A percentile compares a stretch with the other conserved stretches of the same genome.
Conservation (phyloP, 768 basidiomycete species). For the Mycena haematopus region DNA sequence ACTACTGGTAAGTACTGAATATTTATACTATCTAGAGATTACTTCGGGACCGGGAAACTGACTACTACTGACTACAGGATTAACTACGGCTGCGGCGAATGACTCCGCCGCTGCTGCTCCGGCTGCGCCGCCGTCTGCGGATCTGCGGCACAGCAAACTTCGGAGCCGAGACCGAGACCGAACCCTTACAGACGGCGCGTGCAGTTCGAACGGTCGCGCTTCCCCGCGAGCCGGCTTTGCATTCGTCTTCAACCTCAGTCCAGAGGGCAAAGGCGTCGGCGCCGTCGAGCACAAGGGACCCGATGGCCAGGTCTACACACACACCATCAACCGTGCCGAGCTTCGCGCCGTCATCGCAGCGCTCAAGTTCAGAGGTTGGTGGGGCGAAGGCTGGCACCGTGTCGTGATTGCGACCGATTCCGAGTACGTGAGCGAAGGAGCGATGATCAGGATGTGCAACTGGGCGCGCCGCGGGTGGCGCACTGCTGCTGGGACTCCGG, state of each 20-base stretch:
- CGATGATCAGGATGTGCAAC: slow-evolving; percentile 29
- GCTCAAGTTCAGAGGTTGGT: slow-evolving; percentile 34
- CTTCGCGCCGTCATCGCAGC: slow-evolving; percentile 39
- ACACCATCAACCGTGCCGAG: slow-evolving; percentile 44
- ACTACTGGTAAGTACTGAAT: too few relatives aligned
- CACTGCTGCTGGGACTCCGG: slow-evolving; percentile 21
- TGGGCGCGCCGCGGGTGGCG: slow-evolving; percentile 36
- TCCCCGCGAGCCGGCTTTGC: slow-evolving; percentile 11
- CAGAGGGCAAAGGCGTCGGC: not conserved
- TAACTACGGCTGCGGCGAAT: too few relatives aligned
- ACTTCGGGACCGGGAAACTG: too few relatives aligned
- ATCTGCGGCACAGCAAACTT: too few relatives aligned
- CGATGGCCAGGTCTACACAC: slow-evolving; percentile 13
- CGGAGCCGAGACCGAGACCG: too few relatives aligned
- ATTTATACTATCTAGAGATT: too few relatives aligned
- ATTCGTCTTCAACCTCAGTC: slow-evolving; percentile 21
- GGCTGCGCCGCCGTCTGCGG: too few relatives aligned
- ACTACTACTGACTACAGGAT: too few relatives aligned
- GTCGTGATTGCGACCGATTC: slow-evolving; percentile 40
- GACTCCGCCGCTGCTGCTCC: too few relatives aligned
- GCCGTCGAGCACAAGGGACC: slow-evolving; percentile 15
- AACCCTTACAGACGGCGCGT: slow-evolving; percentile 24
- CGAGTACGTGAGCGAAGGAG: slow-evolving; percentile 39
- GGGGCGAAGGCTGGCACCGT: slow-evolving; percentile 36
- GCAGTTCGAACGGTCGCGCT: slow-evolving; percentile 7